These are phyloP conservation scores for Diaporthe australafricana DNA, from an alignment of 2,329 filamentous ascomycete genomes.

Conservation along the genomic window DNA sequence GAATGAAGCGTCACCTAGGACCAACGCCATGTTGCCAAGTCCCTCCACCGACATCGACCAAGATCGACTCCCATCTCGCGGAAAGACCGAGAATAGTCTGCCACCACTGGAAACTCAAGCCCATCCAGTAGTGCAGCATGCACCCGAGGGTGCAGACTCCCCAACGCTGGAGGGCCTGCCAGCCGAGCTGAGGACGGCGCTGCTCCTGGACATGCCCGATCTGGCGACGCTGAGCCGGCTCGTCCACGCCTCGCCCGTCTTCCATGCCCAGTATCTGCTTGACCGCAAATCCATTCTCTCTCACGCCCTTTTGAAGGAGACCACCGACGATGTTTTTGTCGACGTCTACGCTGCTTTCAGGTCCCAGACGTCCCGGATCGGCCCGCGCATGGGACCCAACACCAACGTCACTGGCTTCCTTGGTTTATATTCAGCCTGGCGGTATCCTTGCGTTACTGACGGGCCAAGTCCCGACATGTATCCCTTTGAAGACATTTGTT, in stretches of 20 bases:
- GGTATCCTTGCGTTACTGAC: background rate
- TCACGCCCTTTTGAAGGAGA: background rate
- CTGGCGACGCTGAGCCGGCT: background rate
- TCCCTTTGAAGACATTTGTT: background rate
- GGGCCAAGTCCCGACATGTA: background rate
- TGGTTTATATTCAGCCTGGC: background rate
- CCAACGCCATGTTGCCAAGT: background rate
- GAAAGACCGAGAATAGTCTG: background rate
- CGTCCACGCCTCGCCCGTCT: constrained; percentile 4
- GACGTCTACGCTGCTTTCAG: background rate
- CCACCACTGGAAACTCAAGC: background rate
- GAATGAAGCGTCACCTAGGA: background rate
- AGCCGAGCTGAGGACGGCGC: background rate
- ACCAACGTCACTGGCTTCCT: background rate
- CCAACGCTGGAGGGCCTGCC: background rate
- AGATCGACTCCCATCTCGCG: background rate
- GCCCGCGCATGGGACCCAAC: background rate
- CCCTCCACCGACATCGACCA: background rate
- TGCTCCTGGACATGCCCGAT: background rate
- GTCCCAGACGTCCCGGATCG: background rate
- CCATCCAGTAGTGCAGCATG: background rate
- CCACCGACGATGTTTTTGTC: background rate
- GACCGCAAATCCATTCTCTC: background rate
- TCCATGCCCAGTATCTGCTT: background rate
- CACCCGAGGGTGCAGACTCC: background rate